Base-by-base conservation (phyloP, 208 protist species). In the Leishmania turanica region DNA sequence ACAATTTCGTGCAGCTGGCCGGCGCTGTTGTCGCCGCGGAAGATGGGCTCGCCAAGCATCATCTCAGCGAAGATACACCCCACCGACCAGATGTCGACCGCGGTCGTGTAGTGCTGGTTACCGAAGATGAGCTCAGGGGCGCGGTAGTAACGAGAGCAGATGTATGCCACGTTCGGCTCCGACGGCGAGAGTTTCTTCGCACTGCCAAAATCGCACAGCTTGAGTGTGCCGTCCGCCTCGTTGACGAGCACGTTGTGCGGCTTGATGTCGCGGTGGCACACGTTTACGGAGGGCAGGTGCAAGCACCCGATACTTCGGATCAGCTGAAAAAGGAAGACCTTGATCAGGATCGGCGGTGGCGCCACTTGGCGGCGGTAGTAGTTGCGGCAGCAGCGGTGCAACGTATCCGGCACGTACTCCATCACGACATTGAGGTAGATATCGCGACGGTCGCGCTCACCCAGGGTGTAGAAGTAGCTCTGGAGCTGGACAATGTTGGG, bases 1-100 rank as follows among this genome's bases (percentile, higher is more conserved):
- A 96, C 93, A 84, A 99, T 99, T 80, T 99, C 98, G 37, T 99
- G 95, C 21, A 99, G 92, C 92, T 99, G 99, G 68, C 99, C 99
- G 60, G 98, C 93, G 87, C 99, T 99, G 93, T 99, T 99, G 76
- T 99, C 93, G 31, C 99, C 99, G 74, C 99, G 98, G 91, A 99
- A 99, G 86, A 99, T 99, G 66, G 99, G 99, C 82, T 99, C 98
- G 80, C 99, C 99, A 51, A 97, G 89, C 93, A 99, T 99, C 85
- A 99, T 99, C 93, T 99, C 99, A 4, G 99, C 99, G 88, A 99
- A 99, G 94, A 99, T 99, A 86, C 99, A 99, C 31, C 99, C 99
- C 19, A 99, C 89, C 60, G 93, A 98, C 99, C 99, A 99, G 78
- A 99, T 98, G 88, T 99, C 99, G 5, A 99, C 92, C 5, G 98